These are phyloP conservation scores for Ceratobasidium theobromae DNA, from an alignment of 1,284 basidiomycete genomes.

Conservation along the genomic window DNA sequence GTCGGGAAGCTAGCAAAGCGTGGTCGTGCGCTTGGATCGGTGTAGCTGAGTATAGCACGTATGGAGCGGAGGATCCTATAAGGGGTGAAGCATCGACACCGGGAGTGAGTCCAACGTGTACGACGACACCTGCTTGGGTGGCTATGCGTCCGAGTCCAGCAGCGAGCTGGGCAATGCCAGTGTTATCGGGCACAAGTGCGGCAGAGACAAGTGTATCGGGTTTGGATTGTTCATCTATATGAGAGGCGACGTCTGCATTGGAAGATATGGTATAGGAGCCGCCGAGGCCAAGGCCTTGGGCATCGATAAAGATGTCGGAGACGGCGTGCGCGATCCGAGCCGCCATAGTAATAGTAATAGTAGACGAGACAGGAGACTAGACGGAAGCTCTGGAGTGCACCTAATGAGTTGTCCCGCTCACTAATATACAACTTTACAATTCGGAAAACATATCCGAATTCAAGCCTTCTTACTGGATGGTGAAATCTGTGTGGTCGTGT, in stretches of 20 bases:
- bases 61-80: slow-evolving; percentile 52
- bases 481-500: slow-evolving; percentile 20
- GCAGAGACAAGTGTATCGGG: slow-evolving; percentile 13
- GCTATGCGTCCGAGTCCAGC: background rate
- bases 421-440: slow-evolving; percentile 16
- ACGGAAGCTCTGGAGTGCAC: too few species aligned
- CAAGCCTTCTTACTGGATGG: slow-evolving; percentile 28
- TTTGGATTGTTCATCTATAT: background rate
- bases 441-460: slow-evolving; percentile 26
- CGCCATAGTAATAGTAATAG: background rate
- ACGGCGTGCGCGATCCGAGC: slow-evolving; percentile 67
- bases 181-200: slow-evolving; percentile 3
- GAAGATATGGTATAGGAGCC: slow-evolving; percentile 53
- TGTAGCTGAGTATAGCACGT: slow-evolving; percentile 63
- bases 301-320: slow-evolving; percentile 65
- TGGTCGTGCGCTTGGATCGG: slow-evolving; percentile 72
- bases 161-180: slow-evolving; percentile 11
- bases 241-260: slow-evolving; percentile 40
- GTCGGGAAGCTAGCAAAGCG: slow-evolving; percentile 66
- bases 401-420: too few species aligned
- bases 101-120: slow-evolving; percentile 43
- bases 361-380: too few species aligned
- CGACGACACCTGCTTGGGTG: slow-evolving; percentile 33
- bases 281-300: slow-evolving; percentile 42
- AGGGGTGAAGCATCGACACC: slow-evolving; percentile 63